Conservation (phyloP, 805 yeast species). For the Metschnikowia corniflorae region DNA sequence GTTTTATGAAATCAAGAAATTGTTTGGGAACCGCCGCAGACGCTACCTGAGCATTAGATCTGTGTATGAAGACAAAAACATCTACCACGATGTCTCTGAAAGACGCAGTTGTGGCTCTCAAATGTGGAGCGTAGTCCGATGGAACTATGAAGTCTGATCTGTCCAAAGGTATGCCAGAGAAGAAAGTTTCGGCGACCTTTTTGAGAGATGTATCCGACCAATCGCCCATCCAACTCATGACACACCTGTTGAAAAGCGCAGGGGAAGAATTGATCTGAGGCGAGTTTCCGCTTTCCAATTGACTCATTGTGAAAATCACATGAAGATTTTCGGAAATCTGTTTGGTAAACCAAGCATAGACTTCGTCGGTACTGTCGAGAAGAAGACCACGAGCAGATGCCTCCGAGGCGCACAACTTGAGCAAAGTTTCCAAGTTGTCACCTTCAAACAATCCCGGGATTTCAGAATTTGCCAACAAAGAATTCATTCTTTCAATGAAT, state of each 20-base stretch:
- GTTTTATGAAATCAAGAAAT: constrained; percentile 48
- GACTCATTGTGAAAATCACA: constrained; percentile 73
- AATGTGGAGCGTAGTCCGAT: constrained; percentile 11
- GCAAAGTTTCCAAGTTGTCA: constrained; percentile 55
- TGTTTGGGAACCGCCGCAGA: constrained; percentile 47
- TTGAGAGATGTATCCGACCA: constrained; percentile 57
- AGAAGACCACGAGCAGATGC: constrained; percentile 57
- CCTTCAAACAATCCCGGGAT: constrained; percentile 84
- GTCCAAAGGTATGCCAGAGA: constrained; percentile 52
- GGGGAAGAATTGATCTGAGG: constrained; percentile 70
- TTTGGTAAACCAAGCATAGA: constrained; percentile 68
- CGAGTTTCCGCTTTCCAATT: constrained; percentile 25
- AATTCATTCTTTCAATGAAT: constrained; percentile 88
- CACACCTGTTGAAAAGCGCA: constrained; percentile 87
- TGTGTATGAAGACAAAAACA: constrained; percentile 47
- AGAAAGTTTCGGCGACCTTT: constrained; percentile 46
- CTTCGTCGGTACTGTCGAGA: constrained; percentile 65
- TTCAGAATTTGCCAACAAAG: constrained; percentile 89
- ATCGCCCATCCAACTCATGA: constrained; percentile 81
- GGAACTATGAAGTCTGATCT: constrained; percentile 40
- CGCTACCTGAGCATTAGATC: constrained; percentile 15
- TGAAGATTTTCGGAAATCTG: constrained; percentile 73
- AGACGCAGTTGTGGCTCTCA: constrained; percentile 15
- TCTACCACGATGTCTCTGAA: constrained; percentile 48
- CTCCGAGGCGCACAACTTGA: constrained; percentile 53